Percentiles rank a stretch among this genome's conserved stretches.
phyloP scores from a whole-genome alignment of 164 flowering plant species.

The Annona cherimola region DNA sequence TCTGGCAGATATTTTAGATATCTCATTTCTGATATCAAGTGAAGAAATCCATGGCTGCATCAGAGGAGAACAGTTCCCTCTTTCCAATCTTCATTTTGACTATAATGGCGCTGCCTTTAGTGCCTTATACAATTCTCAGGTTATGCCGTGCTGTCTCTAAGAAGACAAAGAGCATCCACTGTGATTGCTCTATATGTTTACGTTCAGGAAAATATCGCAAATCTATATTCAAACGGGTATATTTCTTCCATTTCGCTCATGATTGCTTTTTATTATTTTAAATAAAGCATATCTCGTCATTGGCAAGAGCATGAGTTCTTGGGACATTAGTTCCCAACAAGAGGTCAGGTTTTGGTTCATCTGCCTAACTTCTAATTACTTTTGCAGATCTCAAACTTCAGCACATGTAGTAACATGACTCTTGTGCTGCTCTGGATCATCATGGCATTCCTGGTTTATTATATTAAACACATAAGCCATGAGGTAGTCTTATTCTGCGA shows the following conservation, averaged over 20 bases:
- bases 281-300: background rate
- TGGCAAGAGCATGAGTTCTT: background rate
- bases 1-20: slow-evolving; percentile 9
- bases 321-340: background rate
- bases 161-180: slow-evolving; percentile 60
- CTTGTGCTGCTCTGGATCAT: slow-evolving; percentile 78
- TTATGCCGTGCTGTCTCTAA: slow-evolving; percentile 66
- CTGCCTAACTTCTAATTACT: background rate
- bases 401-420: slow-evolving; percentile 81
- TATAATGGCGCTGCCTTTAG: slow-evolving; percentile 87
- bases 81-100: slow-evolving; percentile 93
- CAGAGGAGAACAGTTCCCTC: slow-evolving; percentile 77
- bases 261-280: background rate
- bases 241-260: slow-evolving; percentile 3
- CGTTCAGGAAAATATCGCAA: slow-evolving; percentile 81
- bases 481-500: slow-evolving; percentile 49
- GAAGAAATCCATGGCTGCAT: slow-evolving; percentile 53
- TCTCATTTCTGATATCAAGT: background rate
- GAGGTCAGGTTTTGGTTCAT: background rate
- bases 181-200: slow-evolving; percentile 69
- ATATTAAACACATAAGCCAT: slow-evolving; percentile 62
- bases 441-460: slow-evolving; percentile 69
- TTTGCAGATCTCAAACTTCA: slow-evolving; percentile 75
- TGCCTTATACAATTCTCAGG: slow-evolving; percentile 80
- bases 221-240: slow-evolving; percentile 68